Evolutionary conservation across 371 early-diverging fungal species (phyloP).

Genomic region (Choanephora cucurbitarum): DNA sequence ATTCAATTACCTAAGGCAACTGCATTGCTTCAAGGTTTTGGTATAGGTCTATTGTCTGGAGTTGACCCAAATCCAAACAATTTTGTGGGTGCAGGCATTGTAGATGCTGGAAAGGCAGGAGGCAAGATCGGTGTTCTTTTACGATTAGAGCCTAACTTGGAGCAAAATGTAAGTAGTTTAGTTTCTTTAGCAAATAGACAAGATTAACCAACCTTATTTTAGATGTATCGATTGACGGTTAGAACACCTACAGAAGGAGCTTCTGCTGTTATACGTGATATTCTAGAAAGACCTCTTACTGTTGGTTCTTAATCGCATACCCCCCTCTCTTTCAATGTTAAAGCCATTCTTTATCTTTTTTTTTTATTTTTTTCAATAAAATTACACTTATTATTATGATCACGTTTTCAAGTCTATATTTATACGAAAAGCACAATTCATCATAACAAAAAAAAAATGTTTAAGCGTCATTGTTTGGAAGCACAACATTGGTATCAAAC

Average conservation of each 20-base stretch:
- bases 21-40: slow-evolving; percentile 61
- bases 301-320: slow-evolving; percentile 14
- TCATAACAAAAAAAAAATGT: too few relatives aligned
- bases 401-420: too few relatives aligned
- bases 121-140: slow-evolving; percentile 92
- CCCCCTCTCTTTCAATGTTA: background rate
- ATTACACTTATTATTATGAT: too few relatives aligned
- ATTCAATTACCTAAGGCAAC: slow-evolving; percentile 55
- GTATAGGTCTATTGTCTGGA: slow-evolving; percentile 73
- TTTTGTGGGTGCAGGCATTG: slow-evolving; percentile 87
- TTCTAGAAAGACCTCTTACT: slow-evolving; percentile 38
- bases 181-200: too few relatives aligned
- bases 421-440: too few relatives aligned
- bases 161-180: slow-evolving; percentile 77
- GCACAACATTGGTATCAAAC: background rate
- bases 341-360: background rate
- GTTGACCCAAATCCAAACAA: slow-evolving; percentile 91
- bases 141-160: slow-evolving; percentile 86
- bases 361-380: too few relatives aligned
- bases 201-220: slow-evolving; percentile 16
- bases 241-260: slow-evolving; percentile 86
- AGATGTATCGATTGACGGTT: slow-evolving; percentile 92
- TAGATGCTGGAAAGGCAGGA: slow-evolving; percentile 60
- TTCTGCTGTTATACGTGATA: slow-evolving; percentile 55
- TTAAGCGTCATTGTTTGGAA: too few relatives aligned